Conservation (phyloP, 805 yeast genomes). For the Candida coquimbonensis region DNA sequence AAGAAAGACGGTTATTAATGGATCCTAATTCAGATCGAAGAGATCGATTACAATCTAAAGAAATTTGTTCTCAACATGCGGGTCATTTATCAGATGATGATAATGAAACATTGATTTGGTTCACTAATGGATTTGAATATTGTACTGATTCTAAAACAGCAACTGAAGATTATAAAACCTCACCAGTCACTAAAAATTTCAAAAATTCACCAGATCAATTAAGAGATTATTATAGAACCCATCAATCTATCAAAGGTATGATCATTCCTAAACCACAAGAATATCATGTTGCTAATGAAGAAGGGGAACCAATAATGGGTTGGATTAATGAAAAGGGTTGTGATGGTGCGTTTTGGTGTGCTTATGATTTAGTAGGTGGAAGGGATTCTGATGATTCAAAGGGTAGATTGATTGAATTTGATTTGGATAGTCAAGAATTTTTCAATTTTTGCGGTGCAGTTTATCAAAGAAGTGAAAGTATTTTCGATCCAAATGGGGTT, state of each 20-base stretch:
- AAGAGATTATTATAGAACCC: slow-evolving; percentile 28
- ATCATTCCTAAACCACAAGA: slow-evolving; percentile 44
- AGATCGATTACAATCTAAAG: slow-evolving; percentile 24
- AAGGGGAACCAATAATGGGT: slow-evolving; percentile 31
- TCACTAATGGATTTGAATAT: slow-evolving; percentile 49
- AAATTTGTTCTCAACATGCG: slow-evolving; percentile 55
- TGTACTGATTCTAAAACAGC: slow-evolving; percentile 33
- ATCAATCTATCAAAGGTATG: slow-evolving; percentile 35
- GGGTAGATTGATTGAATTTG: slow-evolving; percentile 19
- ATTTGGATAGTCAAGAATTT: slow-evolving; percentile 18
- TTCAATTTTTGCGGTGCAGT: slow-evolving; percentile 26
- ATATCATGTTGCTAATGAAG: slow-evolving; percentile 28
- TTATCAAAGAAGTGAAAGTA: neutral
- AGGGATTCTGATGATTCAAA: slow-evolving; percentile 10
- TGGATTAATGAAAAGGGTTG: slow-evolving; percentile 47
- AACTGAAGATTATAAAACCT: slow-evolving; percentile 25
- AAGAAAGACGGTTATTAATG: slow-evolving; percentile 8
- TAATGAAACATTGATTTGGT: slow-evolving; percentile 42
- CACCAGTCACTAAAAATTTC: slow-evolving; percentile 15
- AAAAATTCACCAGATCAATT: slow-evolving; percentile 17
- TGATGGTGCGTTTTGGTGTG: slow-evolving; percentile 49
- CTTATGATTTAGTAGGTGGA: slow-evolving; percentile 45
- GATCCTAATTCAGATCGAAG: slow-evolving; percentile 13
- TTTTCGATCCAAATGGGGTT: neutral
- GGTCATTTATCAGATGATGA: slow-evolving; percentile 46